phyloP scores from a whole-genome alignment of 2,329 filamentous ascomycete species.

The Sarocladiaceae sp. region DNA sequence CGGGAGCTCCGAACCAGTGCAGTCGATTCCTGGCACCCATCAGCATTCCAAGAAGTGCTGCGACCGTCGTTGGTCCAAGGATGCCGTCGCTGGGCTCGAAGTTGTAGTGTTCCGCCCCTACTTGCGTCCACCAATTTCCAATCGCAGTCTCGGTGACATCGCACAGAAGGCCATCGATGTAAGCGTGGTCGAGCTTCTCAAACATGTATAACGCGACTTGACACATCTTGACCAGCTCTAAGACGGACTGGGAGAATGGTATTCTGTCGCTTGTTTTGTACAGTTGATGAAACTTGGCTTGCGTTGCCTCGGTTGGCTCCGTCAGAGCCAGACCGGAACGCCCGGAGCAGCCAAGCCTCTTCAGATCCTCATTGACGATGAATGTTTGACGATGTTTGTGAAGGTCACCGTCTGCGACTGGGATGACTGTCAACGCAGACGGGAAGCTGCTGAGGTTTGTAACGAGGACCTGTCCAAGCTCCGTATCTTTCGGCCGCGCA shows the following conservation, averaged over 20 bases:
- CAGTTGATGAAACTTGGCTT: constrained; percentile 85
- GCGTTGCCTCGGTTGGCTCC: constrained; percentile 70
- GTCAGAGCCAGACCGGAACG: constrained; percentile 77
- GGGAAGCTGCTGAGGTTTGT: constrained; percentile 92
- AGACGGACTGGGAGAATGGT: constrained; percentile 68
- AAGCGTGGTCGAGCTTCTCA: constrained; percentile 78
- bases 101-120: constrained; percentile 87
- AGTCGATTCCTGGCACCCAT: constrained; percentile 87
- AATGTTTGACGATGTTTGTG: constrained; percentile 75
- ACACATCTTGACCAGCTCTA: constrained; percentile 85
- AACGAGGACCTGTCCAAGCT: constrained; percentile 80
- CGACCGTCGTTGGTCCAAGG: constrained; percentile 83
- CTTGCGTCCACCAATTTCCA: constrained; percentile 92
- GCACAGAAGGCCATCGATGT: constrained; percentile 86
- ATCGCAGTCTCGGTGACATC: constrained; percentile 88
- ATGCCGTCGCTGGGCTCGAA: constrained; percentile 90
- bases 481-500: constrained; percentile 75
- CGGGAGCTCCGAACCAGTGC: constrained; percentile 75
- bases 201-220: constrained; percentile 86
- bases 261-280: constrained; percentile 84
- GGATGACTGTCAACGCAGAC: constrained; percentile 85
- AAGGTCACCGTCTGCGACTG: constrained; percentile 80
- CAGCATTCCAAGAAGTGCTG: constrained; percentile 77
- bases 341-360: constrained; percentile 85
- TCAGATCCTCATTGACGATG: constrained; percentile 90